Conservation (phyloP, 345 rosid species). For the Bruguiera gymnorhiza region DNA sequence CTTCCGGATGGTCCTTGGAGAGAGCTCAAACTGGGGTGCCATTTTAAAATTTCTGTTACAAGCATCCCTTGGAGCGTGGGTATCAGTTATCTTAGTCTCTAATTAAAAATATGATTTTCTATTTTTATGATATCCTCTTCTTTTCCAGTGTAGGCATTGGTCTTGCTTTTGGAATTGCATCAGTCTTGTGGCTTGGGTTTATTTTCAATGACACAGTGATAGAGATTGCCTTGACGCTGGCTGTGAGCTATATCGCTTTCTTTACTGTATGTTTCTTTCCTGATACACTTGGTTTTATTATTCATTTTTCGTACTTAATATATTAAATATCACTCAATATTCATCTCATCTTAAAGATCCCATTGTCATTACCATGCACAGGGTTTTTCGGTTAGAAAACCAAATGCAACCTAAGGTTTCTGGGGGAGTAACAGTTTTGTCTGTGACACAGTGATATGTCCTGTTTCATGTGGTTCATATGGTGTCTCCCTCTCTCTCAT, state of each 20-base stretch:
- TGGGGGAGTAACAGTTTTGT: no score
- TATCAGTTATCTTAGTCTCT: conserved; percentile 26
- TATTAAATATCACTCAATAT: background rate
- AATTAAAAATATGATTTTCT: background rate
- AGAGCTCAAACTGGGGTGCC: conserved; percentile 47
- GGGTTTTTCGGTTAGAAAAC: no score
- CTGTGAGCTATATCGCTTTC: conserved; percentile 88
- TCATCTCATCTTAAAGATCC: background rate
- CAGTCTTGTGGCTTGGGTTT: conserved; percentile 90
- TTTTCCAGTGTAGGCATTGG: conserved; percentile 82
- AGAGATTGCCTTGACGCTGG: conserved; percentile 79
- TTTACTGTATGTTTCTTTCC: conserved; percentile 66
- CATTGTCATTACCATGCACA: no score
- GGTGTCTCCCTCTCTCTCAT: no score
- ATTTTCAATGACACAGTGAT: conserved; percentile 91
- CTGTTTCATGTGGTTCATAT: no score
- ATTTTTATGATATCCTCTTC: conserved; percentile 26
- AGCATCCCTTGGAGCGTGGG: conserved; percentile 93
- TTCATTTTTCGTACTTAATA: conserved; percentile 2
- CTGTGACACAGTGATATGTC: no score
- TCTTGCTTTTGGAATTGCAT: conserved; percentile 79
- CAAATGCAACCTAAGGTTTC: no score
- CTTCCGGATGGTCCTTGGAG: conserved; percentile 75
- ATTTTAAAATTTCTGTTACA: conserved; percentile 62
- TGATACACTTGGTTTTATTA: background rate